Evolutionary conservation across 2,329 filamentous ascomycete species (phyloP).

Genomic region (Fusarium anthophilum): DNA sequence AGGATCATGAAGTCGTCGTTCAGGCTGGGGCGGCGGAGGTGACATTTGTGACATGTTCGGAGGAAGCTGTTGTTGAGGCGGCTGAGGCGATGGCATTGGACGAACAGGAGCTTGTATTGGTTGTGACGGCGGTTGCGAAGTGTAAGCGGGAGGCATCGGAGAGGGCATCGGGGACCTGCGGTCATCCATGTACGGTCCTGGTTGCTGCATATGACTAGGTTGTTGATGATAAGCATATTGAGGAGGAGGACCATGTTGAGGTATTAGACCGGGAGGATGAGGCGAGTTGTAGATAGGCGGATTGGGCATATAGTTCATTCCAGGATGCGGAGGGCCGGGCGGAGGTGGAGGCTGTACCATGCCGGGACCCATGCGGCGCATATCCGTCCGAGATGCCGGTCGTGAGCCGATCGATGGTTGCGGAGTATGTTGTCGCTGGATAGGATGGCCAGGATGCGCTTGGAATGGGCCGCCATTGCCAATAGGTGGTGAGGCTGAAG

Average conservation of each 20-base stretch:
- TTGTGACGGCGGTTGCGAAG: constrained; percentile 64
- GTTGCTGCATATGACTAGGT: constrained; percentile 54
- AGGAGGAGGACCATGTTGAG: constrained; percentile 31
- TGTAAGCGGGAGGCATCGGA: constrained; percentile 74
- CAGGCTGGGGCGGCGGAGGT: constrained; percentile 61
- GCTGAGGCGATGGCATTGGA: constrained; percentile 68
- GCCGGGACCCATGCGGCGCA: constrained; percentile 78
- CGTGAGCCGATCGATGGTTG: constrained; percentile 76
- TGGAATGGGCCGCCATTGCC: constrained; percentile 79
- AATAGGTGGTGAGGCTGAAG: constrained; percentile 89
- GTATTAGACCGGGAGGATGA: constrained; percentile 38
- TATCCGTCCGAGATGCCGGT: constrained; percentile 79
- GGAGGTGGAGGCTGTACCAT: constrained; percentile 67
- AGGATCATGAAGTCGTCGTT: constrained; percentile 59
- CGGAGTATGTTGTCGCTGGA: constrained; percentile 79
- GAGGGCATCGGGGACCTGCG: constrained; percentile 61
- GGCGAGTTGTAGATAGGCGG: constrained; percentile 82
- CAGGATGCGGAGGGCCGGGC: constrained; percentile 66
- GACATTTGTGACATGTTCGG: constrained; percentile 61
- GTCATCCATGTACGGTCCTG: constrained; percentile 78
- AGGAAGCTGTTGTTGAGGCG: constrained; percentile 61
- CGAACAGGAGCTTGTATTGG: constrained; percentile 57
- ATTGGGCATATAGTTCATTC: constrained; percentile 86
- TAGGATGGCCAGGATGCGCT: constrained; percentile 50
- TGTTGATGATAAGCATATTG: constrained; percentile 39